A percentile compares a stretch with the other conserved stretches of the same genome.
Conservation (phyloP, 768 basidiomycete species). For the Russula sp. region DNA sequence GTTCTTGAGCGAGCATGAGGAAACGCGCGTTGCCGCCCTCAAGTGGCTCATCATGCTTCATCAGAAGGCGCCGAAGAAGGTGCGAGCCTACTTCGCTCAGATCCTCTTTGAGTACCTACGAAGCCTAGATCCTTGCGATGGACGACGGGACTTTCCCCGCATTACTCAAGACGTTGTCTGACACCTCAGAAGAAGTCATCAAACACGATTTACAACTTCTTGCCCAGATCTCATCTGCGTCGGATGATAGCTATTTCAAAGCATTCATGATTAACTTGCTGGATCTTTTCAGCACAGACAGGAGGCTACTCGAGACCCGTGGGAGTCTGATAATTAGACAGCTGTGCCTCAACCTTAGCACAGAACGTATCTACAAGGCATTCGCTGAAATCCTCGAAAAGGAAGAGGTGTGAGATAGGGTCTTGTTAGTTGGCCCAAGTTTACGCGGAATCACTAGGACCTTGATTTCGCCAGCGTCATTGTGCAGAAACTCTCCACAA, state of each 20-base stretch:
- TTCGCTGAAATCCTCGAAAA: conserved; percentile 98
- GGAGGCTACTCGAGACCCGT: conserved; percentile 80
- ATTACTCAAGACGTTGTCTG: conserved; percentile 89
- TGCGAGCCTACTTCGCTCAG: conserved; percentile 27
- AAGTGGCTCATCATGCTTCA: conserved; percentile 99
- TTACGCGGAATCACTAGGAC: conserved; percentile 47
- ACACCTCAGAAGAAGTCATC: conserved; percentile 96
- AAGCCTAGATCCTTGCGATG: conserved; percentile 78
- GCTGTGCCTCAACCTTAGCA: conserved; percentile 88
- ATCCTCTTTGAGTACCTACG: neutral
- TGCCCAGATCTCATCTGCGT: conserved; percentile 93
- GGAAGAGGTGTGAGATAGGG: conserved; percentile 65
- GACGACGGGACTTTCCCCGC: conserved; percentile 97
- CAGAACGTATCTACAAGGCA: conserved; percentile 90
- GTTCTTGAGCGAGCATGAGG: conserved; percentile 93
- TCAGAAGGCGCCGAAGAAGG: conserved; percentile 95
- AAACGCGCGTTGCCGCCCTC: conserved; percentile 90
- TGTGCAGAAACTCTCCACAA: conserved; percentile 95
- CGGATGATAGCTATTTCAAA: conserved; percentile 94
- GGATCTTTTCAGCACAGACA: conserved; percentile 91
- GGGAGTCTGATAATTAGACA: conserved; percentile 96
- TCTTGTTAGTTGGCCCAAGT: neutral
- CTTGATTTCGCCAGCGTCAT: conserved; percentile 97
- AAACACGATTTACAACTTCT: conserved; percentile 94
- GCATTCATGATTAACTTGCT: conserved; percentile 93